Evolutionary conservation across 129 eudicot species (phyloP), one percentile per base, ranked within the genome.

Genomic region (Pulicaria dysenterica): DNA sequence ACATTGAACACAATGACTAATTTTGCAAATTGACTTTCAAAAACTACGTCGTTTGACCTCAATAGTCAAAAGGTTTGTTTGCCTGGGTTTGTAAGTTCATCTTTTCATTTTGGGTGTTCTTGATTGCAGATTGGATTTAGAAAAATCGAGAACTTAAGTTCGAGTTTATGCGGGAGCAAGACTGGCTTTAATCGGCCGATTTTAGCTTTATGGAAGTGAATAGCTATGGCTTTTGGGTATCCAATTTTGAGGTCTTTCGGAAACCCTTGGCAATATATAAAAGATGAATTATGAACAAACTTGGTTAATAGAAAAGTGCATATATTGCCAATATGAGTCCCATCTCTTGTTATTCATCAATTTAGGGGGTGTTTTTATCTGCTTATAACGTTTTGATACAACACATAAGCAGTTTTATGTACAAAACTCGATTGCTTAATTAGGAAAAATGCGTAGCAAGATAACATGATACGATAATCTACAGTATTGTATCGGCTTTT

Each of bases 201-300:
- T 59, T 73, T 93, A 73, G 96, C 96, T 36, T 79, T 93, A 75
- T 83, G 95, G 92, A 93, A 93, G 85, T 93, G 89, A 88, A 51
- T 44, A 58, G 42, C 6, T 42, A 11, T 70, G 73, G 46, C 50
- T 13, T 62, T 78, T 14, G 59, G 77, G 82, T 36, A 9, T 53
- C 77, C 77, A 5, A 43, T 78, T 78, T 78, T 53, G 50, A 56
- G 53, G 71, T 57, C 39, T 59, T 11, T 41, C n/a, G 76, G 72
- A 70, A 43, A 51, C 41, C 81, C 72, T 50, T 69, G 44, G 55
- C 51, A 5, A 56, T 64, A 19, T 53, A 10, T 43, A 56, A 60
- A 50, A 17, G 17, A 70, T 53, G 72, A 12, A 51, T 61, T 59
- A 14, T 24, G 54, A 49, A 69, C 61, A 19, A 51, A 61, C 44